A percentile compares a stretch with the other conserved stretches of the same genome.
phyloP scores from a whole-genome alignment of 2,329 filamentous ascomycete genomes.

The Diaporthe sp. region DNA sequence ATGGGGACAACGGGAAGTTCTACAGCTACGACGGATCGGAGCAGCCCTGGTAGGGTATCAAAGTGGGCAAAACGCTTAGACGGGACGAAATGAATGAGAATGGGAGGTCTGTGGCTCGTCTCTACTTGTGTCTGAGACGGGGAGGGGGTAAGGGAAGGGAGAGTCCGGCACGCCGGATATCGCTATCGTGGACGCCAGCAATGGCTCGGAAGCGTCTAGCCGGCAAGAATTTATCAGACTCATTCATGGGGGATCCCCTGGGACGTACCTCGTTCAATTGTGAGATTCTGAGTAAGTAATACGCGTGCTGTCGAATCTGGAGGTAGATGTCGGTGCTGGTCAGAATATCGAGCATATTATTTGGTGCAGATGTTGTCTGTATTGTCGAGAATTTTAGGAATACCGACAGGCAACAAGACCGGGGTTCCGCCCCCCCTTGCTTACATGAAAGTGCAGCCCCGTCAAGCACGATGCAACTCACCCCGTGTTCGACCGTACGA shows the following conservation, averaged over 20 bases:
- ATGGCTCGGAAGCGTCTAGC: background rate
- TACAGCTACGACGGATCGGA: constrained; percentile 28
- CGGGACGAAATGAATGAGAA: background rate
- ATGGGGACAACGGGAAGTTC: constrained; percentile 25
- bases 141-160: background rate
- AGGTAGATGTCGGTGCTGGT: background rate
- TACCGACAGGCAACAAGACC: background rate
- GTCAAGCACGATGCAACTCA: background rate
- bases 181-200: background rate
- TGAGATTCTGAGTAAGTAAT: background rate
- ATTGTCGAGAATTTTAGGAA: background rate
- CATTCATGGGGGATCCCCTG: background rate
- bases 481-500: background rate
- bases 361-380: background rate
- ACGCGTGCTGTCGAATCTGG: background rate
- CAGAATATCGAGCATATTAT: background rate
- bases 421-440: background rate
- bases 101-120: background rate
- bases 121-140: background rate
- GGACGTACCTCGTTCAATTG: background rate
- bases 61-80: background rate
- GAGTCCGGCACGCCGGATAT: background rate
- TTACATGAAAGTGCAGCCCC: background rate
- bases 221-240: background rate
- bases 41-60: constrained; percentile 15